Evolutionary conservation across 768 basidiomycete genomes (phyloP).

Genomic region (Amanita polypyramis): DNA sequence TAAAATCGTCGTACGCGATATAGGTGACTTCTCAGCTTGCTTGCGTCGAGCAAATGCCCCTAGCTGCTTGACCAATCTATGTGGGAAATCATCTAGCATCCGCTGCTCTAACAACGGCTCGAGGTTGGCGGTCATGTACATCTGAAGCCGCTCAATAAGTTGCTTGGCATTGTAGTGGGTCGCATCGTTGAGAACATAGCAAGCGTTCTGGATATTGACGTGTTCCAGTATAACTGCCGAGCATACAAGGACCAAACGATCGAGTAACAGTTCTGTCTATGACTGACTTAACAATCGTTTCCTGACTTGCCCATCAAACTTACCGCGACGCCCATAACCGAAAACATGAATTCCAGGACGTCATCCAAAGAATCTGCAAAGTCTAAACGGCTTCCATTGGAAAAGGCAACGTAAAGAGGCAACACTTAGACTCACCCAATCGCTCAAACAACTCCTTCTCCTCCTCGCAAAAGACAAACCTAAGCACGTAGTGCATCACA

Average conservation of each 20-base stretch:
- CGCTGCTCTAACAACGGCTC: slow-evolving; percentile 78
- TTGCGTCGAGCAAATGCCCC: slow-evolving; percentile 40
- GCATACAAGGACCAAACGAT: slow-evolving; percentile 75
- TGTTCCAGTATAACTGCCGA: slow-evolving; percentile 62
- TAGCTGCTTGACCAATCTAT: slow-evolving; percentile 57
- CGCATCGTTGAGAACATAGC: slow-evolving; percentile 74
- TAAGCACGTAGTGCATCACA: slow-evolving; percentile 65
- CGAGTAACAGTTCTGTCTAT: slow-evolving; percentile 85
- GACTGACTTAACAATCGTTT: not conserved
- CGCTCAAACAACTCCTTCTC: slow-evolving; percentile 60
- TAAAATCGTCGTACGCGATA: slow-evolving; percentile 47
- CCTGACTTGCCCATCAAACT: slow-evolving; percentile 15
- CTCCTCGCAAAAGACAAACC: slow-evolving; percentile 67
- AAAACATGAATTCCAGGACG: slow-evolving; percentile 78
- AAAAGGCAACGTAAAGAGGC: not conserved
- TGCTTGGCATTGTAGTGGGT: slow-evolving; percentile 62
- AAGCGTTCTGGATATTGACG: slow-evolving; percentile 66
- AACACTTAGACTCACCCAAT: slow-evolving; percentile 37
- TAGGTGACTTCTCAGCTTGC: slow-evolving; percentile 59
- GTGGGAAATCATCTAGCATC: slow-evolving; percentile 68
- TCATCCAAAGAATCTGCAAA: slow-evolving; percentile 59
- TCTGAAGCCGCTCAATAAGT: slow-evolving; percentile 62
- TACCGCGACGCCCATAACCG: slow-evolving; percentile 79
- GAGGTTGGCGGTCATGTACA: slow-evolving; percentile 74
- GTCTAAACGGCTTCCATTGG: slow-evolving; percentile 29